A percentile compares a stretch with the other conserved stretches of the same genome.
These are phyloP conservation scores for Warburgia ugandensis DNA, from an alignment of 164 flowering plant genomes.

Conservation along the genomic window DNA sequence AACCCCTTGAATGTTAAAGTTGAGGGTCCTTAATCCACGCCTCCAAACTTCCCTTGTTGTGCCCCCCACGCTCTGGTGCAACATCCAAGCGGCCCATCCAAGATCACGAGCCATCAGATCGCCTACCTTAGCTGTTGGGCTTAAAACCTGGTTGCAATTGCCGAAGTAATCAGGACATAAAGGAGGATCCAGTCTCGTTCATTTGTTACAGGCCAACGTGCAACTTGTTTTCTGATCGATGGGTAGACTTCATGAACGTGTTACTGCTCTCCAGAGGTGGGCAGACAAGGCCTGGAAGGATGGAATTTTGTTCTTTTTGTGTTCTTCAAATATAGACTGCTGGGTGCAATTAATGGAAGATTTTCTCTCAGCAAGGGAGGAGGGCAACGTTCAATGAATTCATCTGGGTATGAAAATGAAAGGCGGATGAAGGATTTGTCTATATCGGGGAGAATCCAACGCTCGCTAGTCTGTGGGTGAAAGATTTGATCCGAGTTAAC, in stretches of 20 bases:
- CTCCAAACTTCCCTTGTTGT: no score
- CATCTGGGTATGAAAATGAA: neutral
- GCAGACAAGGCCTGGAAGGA: constrained; percentile 30
- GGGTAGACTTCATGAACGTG: neutral
- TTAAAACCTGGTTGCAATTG: constrained; percentile 4
- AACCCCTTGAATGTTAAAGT: no score
- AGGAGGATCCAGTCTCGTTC: constrained; percentile 26
- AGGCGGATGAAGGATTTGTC: neutral
- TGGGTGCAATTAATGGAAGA: no score
- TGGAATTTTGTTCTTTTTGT: constrained; percentile 13
- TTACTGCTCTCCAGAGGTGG: constrained; percentile 29
- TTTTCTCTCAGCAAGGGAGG: neutral
- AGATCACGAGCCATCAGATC: constrained; percentile 18
- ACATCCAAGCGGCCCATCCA: constrained; percentile 23
- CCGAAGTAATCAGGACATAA: constrained; percentile 34
- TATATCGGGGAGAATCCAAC: neutral
- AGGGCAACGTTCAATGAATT: neutral
- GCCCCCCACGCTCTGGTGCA: constrained; percentile 23
- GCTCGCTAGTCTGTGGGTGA: neutral
- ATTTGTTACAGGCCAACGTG: constrained; percentile 2
- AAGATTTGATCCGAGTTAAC: neutral
- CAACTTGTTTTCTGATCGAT: constrained; percentile 8
- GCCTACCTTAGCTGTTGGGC: constrained; percentile 8
- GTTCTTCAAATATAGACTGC: no score
- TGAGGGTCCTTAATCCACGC: no score